phyloP scores from a whole-genome alignment of 2,329 filamentous ascomycete species.

The Aspergillus caelatus region DNA sequence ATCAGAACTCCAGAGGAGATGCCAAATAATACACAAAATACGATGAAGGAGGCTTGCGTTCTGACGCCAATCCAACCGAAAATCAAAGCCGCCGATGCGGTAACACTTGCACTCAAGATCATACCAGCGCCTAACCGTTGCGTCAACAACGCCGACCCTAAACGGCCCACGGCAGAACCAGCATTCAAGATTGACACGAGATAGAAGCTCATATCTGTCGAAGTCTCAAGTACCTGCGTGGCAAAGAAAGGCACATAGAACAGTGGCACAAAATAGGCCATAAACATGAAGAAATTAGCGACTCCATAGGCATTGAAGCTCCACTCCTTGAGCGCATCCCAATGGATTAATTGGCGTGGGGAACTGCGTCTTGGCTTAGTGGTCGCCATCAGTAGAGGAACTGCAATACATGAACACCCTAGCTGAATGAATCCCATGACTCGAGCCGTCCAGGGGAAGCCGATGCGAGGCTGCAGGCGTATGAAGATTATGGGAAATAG shows the following conservation, averaged over 20 bases:
- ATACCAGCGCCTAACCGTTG: not conserved
- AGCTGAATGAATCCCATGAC: constrained; percentile 14
- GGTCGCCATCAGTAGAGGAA: constrained; percentile 9
- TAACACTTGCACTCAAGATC: not conserved
- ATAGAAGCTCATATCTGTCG: constrained; percentile 8
- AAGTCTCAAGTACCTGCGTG: not conserved
- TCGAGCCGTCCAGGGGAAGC: constrained; percentile 13
- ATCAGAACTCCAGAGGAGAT: constrained; percentile 9
- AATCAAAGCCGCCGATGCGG: not conserved
- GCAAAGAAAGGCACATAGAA: constrained; percentile 13
- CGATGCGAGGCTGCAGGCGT: constrained; percentile 4
- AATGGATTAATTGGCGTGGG: constrained; percentile 12
- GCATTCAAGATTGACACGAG: constrained; percentile 12
- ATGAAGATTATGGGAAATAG: constrained; percentile 18
- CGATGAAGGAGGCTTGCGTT: not conserved
- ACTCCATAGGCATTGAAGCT: constrained; percentile 3
- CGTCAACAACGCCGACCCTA: not conserved
- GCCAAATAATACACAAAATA: constrained; percentile 9
- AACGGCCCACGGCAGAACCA: constrained; percentile 5
- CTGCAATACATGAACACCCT: constrained; percentile 7
- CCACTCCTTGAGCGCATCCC: constrained; percentile 8
- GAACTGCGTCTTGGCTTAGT: constrained; percentile 1
- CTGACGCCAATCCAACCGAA: constrained; percentile 14
- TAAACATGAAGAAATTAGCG: constrained; percentile 13
- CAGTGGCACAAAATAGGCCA: constrained; percentile 13